Evolutionary conservation across 371 early-diverging fungal species (phyloP), one percentile per base, ranked within the genome.

Genomic region (Lichtheimia hyalospora): DNA sequence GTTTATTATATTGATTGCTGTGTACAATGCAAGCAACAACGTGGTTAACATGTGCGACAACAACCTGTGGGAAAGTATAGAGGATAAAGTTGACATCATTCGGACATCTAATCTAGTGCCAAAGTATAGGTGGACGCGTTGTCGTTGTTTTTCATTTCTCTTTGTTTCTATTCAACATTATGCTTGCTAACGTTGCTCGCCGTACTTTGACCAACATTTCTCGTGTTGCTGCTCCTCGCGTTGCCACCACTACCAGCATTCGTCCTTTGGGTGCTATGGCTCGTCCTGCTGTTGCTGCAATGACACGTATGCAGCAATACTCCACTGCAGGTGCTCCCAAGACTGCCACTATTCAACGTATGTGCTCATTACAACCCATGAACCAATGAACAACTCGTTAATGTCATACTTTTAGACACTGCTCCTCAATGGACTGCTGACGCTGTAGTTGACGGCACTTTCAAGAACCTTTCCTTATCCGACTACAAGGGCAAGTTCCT

Each of bases 401-500:
- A 23, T 25, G 1, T 64, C 5, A 54, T 34, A 3, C 7, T 21
- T 56, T n/a, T 61, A 74, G 81, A 83, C 58, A 70, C 74, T 43
- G 91, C 91, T 60, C 92, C 92, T 58, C 74, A 76, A 57, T 92
- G 90, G 82, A 82, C 77, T 39, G 88, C 88, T 53, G 74, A 77
- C 34, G 90, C 89, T 55, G 83, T 91, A 28, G 76, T 88, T 49
- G 78, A 88, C 66, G 90, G 88, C 48, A 81, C 78, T 67, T 86
- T 93, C 83, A 84, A 86, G 77, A 74, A 83, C 58, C 74, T 96
- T 44, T 87, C 89, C 34, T 77, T 94, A 50, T 79, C 82, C 21
- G 90, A 94, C 77, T 96, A 90, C 86, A 89, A 89, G 82, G 95
- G 95, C 70, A 81, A 73, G 60, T 80, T 73, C 60, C 67, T 80